Evolutionary conservation across 352 stramenopile species (phyloP).

Genomic region (Peronospora belbahrii): DNA sequence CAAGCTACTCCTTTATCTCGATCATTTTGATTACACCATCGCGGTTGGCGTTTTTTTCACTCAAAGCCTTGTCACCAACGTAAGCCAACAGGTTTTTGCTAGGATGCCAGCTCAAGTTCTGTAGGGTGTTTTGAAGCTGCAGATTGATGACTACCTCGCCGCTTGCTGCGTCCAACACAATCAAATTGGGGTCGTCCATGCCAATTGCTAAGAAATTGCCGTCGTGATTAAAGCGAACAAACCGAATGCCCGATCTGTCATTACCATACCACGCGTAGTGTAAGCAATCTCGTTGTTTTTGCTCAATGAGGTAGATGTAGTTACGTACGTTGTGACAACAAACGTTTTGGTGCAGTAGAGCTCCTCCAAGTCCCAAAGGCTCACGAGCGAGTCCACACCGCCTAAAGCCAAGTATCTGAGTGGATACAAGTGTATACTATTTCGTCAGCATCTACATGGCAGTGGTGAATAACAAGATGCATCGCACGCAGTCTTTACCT

Average conservation of each 20-base stretch:
- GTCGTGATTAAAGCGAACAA: conserved; percentile 72
- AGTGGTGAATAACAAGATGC: neutral
- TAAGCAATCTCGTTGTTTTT: conserved; percentile 1
- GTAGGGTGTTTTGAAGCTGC: conserved; percentile 56
- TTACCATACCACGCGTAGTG: neutral
- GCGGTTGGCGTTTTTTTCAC: conserved; percentile 73
- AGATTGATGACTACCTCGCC: conserved; percentile 51
- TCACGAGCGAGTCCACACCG: conserved; percentile 80
- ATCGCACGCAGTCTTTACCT: conserved; percentile 28
- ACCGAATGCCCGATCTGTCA: conserved; percentile 68
- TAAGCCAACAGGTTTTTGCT: conserved; percentile 78
- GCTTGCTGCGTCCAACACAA: conserved; percentile 58
- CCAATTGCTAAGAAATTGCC: conserved; percentile 65
- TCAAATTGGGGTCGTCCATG: conserved; percentile 64
- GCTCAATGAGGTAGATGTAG: neutral
- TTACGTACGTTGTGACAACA: conserved; percentile 63
- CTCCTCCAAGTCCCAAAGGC: conserved; percentile 79
- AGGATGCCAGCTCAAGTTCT: conserved; percentile 81
- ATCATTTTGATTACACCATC: conserved; percentile 83
- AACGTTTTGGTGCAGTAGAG: conserved; percentile 82
- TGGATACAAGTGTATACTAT: neutral
- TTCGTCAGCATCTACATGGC: neutral
- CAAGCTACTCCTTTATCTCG: conserved; percentile 46
- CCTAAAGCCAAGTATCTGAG: conserved; percentile 62
- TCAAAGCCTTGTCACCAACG: conserved; percentile 69